Evolutionary conservation across 805 yeast species (phyloP), one percentile per base, ranked within the genome.

Genomic region (Hanseniaspora pseudoguilliermondii): DNA sequence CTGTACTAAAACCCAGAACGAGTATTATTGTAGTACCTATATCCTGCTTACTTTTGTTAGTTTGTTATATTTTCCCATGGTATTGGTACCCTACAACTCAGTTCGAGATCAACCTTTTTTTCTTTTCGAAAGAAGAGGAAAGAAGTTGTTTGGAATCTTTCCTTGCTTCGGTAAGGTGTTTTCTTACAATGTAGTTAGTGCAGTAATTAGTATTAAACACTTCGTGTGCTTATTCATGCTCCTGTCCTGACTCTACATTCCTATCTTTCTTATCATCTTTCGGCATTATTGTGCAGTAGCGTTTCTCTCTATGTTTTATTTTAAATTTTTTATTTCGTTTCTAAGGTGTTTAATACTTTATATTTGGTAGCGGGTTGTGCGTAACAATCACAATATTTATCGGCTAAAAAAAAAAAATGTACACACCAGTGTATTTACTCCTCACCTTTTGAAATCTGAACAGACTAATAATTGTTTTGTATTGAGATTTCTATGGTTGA

Each of bases 1-100:
- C 58, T 25, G 58, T 55, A 55, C 54, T 55, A 49, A 55, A 55
- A 55, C 32, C n/a, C 58, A 55, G 58, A 55, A 55, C 58, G 58
- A 55, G 58, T 55, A 55, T 55, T 55, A 55, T 55, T 55, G 58
- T 55, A 55, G 58, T 55, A 55, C 58, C 47, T 41, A 39, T 55
- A 47, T 49, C 55, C 18, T 40, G 49, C 49, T 34, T 34, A 18
- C 35, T 32, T 32, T 46, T 11, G 11, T 20, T 18, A 20, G 23
- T 15, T 46, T 34, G 49, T 38, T 20, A 6, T 13, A 18, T 32
- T 49, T 39, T 46, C 47, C 42, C 35, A 46, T 53, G 50, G 25
- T 50, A 44, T 44, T 49, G 42, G 58, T 50, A 55, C 58, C 58
- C 58, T 55, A 55, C 58, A 55, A 55, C 58, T 55, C 58, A 38